Conservation (phyloP, 495 filamentous ascomycete species). For the Aspergillus sclerotiicarbonarius region DNA sequence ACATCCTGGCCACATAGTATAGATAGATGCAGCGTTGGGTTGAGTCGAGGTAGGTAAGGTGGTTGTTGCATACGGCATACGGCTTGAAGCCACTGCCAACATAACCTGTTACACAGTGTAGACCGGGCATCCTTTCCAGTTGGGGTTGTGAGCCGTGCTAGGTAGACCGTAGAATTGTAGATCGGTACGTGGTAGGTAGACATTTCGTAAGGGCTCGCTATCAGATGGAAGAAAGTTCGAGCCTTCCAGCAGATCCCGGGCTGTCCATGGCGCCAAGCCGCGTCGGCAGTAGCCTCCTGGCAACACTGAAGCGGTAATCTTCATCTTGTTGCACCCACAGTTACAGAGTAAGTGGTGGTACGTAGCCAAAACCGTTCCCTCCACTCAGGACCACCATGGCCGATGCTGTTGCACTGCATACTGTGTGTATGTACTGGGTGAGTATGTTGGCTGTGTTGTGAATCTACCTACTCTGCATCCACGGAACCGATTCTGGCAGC, state of each 20-base stretch:
- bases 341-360: neutral
- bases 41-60: too few relatives aligned
- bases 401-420: too few relatives aligned
- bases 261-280: neutral
- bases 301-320: neutral
- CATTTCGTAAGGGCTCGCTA: neutral
- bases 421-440: neutral
- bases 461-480: neutral
- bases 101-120: neutral
- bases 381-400: neutral
- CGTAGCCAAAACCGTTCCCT: neutral
- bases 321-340: neutral
- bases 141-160: neutral
- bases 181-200: neutral
- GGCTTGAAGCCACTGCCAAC: neutral
- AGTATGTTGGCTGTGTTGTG: neutral
- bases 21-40: neutral
- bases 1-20: neutral
- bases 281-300: neutral
- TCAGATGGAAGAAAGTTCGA: neutral
- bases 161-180: neutral
- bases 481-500: neutral
- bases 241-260: neutral
- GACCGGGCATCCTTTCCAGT: neutral
- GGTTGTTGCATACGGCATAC: neutral